phyloP scores from a whole-genome alignment of 1,284 basidiomycete genomes.

The Leccinum angustisporum region DNA sequence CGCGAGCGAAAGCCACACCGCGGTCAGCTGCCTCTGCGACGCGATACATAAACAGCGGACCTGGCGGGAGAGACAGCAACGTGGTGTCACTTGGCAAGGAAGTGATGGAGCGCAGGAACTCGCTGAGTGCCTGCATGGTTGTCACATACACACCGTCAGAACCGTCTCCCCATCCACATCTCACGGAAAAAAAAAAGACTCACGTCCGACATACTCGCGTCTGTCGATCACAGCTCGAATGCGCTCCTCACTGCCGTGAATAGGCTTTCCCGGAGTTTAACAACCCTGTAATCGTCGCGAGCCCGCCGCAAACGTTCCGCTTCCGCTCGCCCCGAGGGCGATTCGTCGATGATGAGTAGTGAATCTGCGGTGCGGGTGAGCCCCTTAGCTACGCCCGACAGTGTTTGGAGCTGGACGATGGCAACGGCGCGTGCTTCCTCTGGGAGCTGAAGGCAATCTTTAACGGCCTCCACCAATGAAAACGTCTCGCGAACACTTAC shows the following conservation, averaged over 20 bases:
- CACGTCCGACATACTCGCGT: constrained; percentile 76
- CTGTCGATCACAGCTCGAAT: constrained; percentile 74
- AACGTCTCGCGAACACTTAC: constrained; percentile 38
- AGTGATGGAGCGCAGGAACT: constrained; percentile 80
- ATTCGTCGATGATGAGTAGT: constrained; percentile 61
- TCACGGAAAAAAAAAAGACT: constrained; percentile 27
- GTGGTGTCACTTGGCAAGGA: constrained; percentile 71
- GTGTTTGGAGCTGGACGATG: constrained; percentile 71
- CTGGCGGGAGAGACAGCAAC: constrained; percentile 74
- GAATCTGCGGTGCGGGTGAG: constrained; percentile 76
- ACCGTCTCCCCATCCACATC: not conserved
- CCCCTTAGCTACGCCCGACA: constrained; percentile 82
- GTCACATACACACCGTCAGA: not conserved
- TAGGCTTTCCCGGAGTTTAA: constrained; percentile 63
- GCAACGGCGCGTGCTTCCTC: constrained; percentile 63
- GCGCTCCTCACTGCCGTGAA: constrained; percentile 57
- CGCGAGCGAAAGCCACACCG: constrained; percentile 81
- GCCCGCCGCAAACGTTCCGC: constrained; percentile 55
- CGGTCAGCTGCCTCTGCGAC: constrained; percentile 65
- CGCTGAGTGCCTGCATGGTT: constrained; percentile 62
- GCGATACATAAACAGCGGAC: constrained; percentile 80
- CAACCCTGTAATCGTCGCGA: constrained; percentile 64
- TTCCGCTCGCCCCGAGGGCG: constrained; percentile 48
- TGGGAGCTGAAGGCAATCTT: constrained; percentile 47
- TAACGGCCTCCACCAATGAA: not conserved